Base-by-base conservation (phyloP, 192 early-diverging fungal species). In the Podochytrium sp. region DNA sequence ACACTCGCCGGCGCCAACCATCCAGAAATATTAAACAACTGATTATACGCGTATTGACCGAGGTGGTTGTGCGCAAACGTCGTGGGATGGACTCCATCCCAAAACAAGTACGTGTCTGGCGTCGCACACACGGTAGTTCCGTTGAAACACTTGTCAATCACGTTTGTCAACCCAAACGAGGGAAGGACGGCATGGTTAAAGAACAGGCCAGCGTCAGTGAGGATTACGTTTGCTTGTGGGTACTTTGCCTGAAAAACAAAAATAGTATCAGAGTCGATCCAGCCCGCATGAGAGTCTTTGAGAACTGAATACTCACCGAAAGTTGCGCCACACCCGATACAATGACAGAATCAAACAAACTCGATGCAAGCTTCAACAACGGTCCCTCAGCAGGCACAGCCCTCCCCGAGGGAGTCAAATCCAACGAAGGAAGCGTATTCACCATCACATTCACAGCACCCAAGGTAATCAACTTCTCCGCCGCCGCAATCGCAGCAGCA, bases 41-140 rank as follows among this genome's bases (percentile, higher is more conserved):
- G n/a, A 34, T 69, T 69, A 35, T 32, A 55, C 51, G 50, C 66
- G 29, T 35, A 69, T 29, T 69, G 66, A 0, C 51, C 66, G 30
- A 69, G 29, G 1, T 37, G 56, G 20, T 37, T 35, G 16, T 69
- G 66, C 23, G 25, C 52, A 14, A 25, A n/a, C 18, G 66, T 69
- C 6, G 66, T 52, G n/a, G 66, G 66, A n/a, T 69, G 66, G 27
- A 56, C 12, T 10, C 23, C 35, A 38, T 69, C 66, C 66, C 66
- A 69, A 30, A 33, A 55, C 20, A 55, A 38, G 32, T 52, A 55
- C 47, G 20, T 55, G 50, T 55, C 27, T 14, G 51, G 50, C 37
- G n/a, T 52, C 7, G 66, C 66, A 29, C 66, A 69, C 12, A 69
- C 51, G 38, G 29, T 56, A 10, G 65, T 66, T 16, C 20, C 18